Percentiles rank a stretch among this genome's conserved stretches.
Evolutionary conservation across 495 filamentous ascomycete genomes (phyloP).

Genomic region (Cladorrhinum samala): DNA sequence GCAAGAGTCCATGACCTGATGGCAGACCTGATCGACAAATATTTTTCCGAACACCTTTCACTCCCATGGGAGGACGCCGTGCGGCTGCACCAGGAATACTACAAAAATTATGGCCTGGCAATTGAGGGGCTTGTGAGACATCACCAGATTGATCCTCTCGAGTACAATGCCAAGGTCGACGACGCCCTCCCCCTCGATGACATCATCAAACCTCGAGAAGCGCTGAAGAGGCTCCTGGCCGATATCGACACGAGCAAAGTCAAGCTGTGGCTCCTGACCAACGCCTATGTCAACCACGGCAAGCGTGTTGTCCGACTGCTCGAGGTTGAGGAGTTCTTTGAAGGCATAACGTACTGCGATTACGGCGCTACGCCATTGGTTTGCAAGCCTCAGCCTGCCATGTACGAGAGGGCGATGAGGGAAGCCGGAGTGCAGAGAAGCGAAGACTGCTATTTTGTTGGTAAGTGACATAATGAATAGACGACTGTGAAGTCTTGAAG

Average conservation of each 20-base stretch:
- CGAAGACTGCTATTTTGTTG: constrained; percentile 78
- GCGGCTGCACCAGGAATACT: constrained; percentile 82
- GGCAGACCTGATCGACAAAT: constrained; percentile 69
- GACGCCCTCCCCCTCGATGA: constrained; percentile 86
- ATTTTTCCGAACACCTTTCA: constrained; percentile 73
- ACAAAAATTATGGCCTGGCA: constrained; percentile 91
- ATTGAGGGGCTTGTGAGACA: constrained; percentile 89
- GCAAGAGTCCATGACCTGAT: constrained; percentile 68
- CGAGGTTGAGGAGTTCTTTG: constrained; percentile 79
- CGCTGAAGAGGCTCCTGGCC: constrained; percentile 67
- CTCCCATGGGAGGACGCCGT: constrained; percentile 67
- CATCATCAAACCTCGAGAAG: constrained; percentile 69
- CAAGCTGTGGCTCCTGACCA: constrained; percentile 89
- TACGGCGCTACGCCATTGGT: constrained; percentile 61
- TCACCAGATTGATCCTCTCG: constrained; percentile 91
- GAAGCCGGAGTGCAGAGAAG: constrained; percentile 54
- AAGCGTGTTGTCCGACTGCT: constrained; percentile 75
- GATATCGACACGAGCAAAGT: constrained; percentile 76
- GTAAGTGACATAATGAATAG: constrained; percentile 38
- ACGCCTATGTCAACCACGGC: constrained; percentile 88
- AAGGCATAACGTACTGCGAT: constrained; percentile 89
- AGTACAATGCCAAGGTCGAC: constrained; percentile 91
- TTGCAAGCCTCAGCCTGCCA: constrained; percentile 78
- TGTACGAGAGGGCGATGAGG: constrained; percentile 76
- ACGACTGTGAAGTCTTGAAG: not conserved